A percentile compares a stretch with the other conserved stretches of the same genome.
Evolutionary conservation across 1,139 yeast species (phyloP).

Genomic region (Zygoascus sp.): DNA sequence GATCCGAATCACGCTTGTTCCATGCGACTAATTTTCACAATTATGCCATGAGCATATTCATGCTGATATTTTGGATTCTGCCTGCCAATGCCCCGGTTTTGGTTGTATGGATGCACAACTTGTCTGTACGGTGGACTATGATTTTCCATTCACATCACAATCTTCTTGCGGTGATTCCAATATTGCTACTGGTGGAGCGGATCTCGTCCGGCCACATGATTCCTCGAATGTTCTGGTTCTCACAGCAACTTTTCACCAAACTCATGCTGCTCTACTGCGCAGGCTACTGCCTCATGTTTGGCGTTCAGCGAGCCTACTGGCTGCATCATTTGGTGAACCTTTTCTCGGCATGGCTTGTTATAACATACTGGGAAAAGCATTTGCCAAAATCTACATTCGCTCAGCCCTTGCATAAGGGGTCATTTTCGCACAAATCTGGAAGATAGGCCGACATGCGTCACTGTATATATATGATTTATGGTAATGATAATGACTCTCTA

Average conservation of each 20-base stretch:
- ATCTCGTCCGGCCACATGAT: slow-evolving; percentile 29
- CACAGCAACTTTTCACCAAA: slow-evolving; percentile 23
- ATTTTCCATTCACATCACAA: slow-evolving; percentile 32
- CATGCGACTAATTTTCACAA: slow-evolving; percentile 15
- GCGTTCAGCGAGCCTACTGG: slow-evolving; percentile 35
- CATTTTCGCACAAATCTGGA: background rate
- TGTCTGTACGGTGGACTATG: slow-evolving; percentile 29
- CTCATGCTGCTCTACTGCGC: slow-evolving; percentile 27
- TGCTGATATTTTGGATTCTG: slow-evolving; percentile 32
- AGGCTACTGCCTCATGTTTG: slow-evolving; percentile 30
- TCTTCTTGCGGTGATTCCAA: slow-evolving; percentile 33
- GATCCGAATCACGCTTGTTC: background rate
- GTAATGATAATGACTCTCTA: background rate
- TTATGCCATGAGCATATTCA: slow-evolving; percentile 28
- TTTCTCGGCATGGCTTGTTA: slow-evolving; percentile 29
- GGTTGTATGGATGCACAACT: slow-evolving; percentile 35
- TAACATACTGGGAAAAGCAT: slow-evolving; percentile 11
- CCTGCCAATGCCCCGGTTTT: slow-evolving; percentile 35
- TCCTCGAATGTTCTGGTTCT: slow-evolving; percentile 24
- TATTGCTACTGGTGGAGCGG: slow-evolving; percentile 29
- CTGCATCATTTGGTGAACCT: slow-evolving; percentile 33
- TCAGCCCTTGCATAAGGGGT: background rate
- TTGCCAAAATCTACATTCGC: background rate
- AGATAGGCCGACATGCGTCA: background rate
- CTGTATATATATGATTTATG: background rate